Base-by-base conservation (phyloP, 441 rosid genomes). In the Sinapis alba region DNA sequence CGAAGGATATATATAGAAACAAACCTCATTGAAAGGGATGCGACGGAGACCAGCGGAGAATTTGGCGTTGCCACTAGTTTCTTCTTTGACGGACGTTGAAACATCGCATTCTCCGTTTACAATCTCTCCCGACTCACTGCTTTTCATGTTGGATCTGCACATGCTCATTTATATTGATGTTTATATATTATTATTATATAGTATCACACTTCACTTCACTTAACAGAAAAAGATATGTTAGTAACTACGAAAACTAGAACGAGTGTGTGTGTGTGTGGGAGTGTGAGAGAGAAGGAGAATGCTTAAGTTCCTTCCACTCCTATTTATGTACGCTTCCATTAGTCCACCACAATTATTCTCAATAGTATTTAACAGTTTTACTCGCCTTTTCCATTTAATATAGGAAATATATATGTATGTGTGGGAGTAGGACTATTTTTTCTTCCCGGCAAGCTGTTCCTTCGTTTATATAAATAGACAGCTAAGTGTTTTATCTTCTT, bases 11-110 rank as follows among this genome's bases (percentile, higher is more conserved):
- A 21, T 30, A 65, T 15, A 56, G 61, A 71, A 21, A 71, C 72
- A 71, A 65, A 32, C 80, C 80, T 77, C 80, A 13, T 77, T 71
- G 50, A 77, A 77, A 71, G 80, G 72, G 72, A 77, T 77, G 47
- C 80, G 80, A 59, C 80, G 76, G 68, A 77, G 76, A 50, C 72
- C 32, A 65, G 72, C 62, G 1, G 66, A 77, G 50, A 77, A 59
- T 59, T 71, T 71, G 72, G 72, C 5, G 45, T 5, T 47, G 68
- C 47, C 68, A 41, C 34, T 70, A 70, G 75, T 69, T 70, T 70
- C 79, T 70, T 30, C 72, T 57, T 69, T 69, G 71, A 57, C 57
- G 61, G 76, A 77, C 16, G 80, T 70, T 58, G 76, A 77, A 71
- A 20, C 68, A 47, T 64, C 68, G 32, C 66, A 69, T 69, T 76